A percentile compares a stretch with the other conserved stretches of the same genome.
Evolutionary conservation across 2,329 filamentous ascomycete genomes (phyloP).

Genomic region (Diplocarpon mali): DNA sequence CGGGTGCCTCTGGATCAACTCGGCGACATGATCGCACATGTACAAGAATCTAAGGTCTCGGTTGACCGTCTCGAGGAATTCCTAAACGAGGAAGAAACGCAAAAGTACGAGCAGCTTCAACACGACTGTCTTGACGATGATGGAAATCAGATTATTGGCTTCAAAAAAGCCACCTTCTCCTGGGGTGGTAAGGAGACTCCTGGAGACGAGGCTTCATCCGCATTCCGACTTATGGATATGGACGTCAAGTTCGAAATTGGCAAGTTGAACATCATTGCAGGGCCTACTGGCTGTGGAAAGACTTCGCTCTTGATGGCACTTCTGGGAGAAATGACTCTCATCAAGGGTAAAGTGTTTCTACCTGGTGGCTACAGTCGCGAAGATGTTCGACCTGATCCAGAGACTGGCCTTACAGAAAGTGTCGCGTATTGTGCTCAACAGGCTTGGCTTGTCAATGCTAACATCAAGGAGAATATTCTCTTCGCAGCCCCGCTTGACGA

Average conservation of each 20-base stretch:
- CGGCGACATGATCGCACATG: conserved; percentile 96
- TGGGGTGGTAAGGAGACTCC: conserved; percentile 68
- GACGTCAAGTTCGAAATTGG: conserved; percentile 75
- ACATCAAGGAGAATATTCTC: conserved; percentile 90
- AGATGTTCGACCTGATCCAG: conserved; percentile 69
- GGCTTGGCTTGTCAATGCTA: conserved; percentile 93
- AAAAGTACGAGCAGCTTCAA: conserved; percentile 81
- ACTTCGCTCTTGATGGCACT: conserved; percentile 93
- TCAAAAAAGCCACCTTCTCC: conserved; percentile 73
- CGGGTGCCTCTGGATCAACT: conserved; percentile 90
- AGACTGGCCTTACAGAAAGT: conserved; percentile 79
- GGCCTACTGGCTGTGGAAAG: conserved; percentile 89
- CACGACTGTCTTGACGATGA: conserved; percentile 56
- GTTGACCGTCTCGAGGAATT: conserved; percentile 95
- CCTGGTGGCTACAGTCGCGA: conserved; percentile 71
- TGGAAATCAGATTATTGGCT: conserved; percentile 67
- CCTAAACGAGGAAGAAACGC: conserved; percentile 83
- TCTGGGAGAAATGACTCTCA: conserved; percentile 86
- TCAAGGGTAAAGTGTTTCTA: conserved; percentile 71
- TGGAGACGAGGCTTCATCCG: conserved; percentile 51
- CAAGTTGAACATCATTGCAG: conserved; percentile 83
- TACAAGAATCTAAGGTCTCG: conserved; percentile 94
- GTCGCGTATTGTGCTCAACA: conserved; percentile 95
- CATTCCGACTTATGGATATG: conserved; percentile 75
- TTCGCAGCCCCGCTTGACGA: conserved; percentile 77